Evolutionary conservation across 2,329 filamentous ascomycete genomes (phyloP), one percentile per base, ranked within the genome.

Genomic region (Hymenoscyphus salicellus): DNA sequence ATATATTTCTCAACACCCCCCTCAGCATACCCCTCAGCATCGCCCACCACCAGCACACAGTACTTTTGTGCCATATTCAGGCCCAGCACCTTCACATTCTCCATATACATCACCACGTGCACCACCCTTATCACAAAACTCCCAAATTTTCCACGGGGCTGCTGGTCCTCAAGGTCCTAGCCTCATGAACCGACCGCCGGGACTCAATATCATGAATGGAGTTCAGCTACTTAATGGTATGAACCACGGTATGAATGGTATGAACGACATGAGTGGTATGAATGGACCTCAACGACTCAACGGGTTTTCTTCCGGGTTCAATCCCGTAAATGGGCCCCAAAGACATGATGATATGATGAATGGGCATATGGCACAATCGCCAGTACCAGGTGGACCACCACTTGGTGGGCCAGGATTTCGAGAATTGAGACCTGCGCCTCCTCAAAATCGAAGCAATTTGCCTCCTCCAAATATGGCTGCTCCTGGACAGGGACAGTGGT

Each of bases 371-470:
- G 20, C 20, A 52, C 46, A 52, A 14, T 23, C 41, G 41, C n/a
- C n/a, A 14, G 20, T 14, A 41, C 43, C 46, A 20, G 38, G 55
- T 38, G 32, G 46, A 16, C 60, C 46, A 26, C 58, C 38, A 49
- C 28, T 30, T 30, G 33, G 43, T 36, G 52, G 62, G 46, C 33
- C 61, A 17, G 59, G 61, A 16, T 67, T 63, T 26, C 56, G 69
- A 16, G 65, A 68, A 30, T 55, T 71, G 1, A 58, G 66, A 58
- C 69, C 69, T 36, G 66, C 69, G 17, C 68, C 66, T 55, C 66
- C 68, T 32, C 62, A 65, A 36, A 67, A 63, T 55, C 58, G 58
- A 60, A 60, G 30, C 26, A 43, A 28, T 57, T 8, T 63, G 5
- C 61, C 57, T 8, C 63, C 23, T 38, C 59, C 30, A 38, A 57